Conservation (phyloP, 345 rosid genomes). For the Ricinus communis region DNA sequence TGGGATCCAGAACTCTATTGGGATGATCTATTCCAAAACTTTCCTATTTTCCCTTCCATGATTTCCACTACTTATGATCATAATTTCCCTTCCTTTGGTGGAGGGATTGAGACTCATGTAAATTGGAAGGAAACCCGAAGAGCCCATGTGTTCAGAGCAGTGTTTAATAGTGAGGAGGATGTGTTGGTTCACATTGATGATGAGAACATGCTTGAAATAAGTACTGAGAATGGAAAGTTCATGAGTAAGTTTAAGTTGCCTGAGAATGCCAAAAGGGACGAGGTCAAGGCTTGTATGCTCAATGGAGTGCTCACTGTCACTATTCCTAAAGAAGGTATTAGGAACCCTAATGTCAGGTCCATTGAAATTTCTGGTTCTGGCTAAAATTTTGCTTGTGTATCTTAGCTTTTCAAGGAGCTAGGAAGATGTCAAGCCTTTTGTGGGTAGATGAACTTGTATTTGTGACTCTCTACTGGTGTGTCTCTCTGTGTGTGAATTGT, state of each 20-base stretch:
- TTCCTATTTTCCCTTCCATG: constrained; percentile 2
- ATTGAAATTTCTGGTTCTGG: constrained; percentile 30
- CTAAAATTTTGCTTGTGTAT: not conserved
- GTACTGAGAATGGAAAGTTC: constrained; percentile 28
- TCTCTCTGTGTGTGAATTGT: no score
- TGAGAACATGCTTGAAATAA: constrained; percentile 21
- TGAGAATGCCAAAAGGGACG: constrained; percentile 19
- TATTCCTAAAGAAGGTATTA: constrained; percentile 14
- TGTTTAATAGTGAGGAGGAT: constrained; percentile 13
- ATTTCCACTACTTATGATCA: not conserved
- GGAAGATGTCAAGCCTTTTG: no score
- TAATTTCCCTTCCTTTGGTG: constrained; percentile 11
- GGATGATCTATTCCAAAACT: constrained; percentile 10
- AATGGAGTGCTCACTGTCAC: constrained; percentile 27
- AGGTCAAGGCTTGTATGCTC: constrained; percentile 12
- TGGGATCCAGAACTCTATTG: constrained; percentile 17
- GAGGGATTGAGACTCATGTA: constrained; percentile 22
- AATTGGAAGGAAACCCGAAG: constrained; percentile 22
- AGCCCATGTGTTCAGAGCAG: constrained; percentile 29
- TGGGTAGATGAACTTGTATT: no score
- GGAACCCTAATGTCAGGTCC: constrained; percentile 9
- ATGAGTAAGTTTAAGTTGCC: constrained; percentile 33
- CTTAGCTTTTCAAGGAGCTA: no score
- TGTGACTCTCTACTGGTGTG: no score
- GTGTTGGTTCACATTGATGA: constrained; percentile 31